Conservation (phyloP, 495 filamentous ascomycete species). For the Penicillium mononematosum region DNA sequence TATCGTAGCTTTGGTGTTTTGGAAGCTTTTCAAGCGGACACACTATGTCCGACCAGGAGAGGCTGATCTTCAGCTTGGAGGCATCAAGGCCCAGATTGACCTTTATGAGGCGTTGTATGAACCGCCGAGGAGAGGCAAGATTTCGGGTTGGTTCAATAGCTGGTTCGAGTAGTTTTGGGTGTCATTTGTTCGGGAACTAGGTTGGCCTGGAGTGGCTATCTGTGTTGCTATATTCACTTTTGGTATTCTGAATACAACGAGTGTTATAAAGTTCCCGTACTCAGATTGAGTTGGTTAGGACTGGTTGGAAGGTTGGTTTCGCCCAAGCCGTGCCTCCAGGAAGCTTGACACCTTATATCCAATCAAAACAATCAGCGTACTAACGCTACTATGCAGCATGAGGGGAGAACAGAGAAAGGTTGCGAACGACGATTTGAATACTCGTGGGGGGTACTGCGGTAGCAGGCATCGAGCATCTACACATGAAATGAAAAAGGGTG, state of each 20-base stretch:
- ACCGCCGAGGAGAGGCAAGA: constrained; percentile 15
- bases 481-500: too few species aligned
- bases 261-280: neutral
- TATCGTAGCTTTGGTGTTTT: constrained; percentile 46
- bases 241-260: neutral
- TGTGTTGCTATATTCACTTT: neutral
- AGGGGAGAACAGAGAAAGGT: too few species aligned
- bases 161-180: constrained; percentile 14
- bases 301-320: neutral
- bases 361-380: too few species aligned
- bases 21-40: constrained; percentile 55
- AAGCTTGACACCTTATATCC: too few species aligned
- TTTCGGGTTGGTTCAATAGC: constrained; percentile 15
- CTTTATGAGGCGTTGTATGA: constrained; percentile 50
- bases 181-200: neutral
- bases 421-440: too few species aligned
- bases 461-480: too few species aligned
- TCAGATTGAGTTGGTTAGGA: neutral
- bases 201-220: neutral
- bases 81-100: constrained; percentile 57
- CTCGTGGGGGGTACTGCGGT: too few species aligned
- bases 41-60: constrained; percentile 38
- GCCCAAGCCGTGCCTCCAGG: neutral
- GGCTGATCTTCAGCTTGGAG: constrained; percentile 37
- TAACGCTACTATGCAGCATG: too few species aligned